Base-by-base conservation (phyloP, 257 asterid species). In the Forsythia suspensa region DNA sequence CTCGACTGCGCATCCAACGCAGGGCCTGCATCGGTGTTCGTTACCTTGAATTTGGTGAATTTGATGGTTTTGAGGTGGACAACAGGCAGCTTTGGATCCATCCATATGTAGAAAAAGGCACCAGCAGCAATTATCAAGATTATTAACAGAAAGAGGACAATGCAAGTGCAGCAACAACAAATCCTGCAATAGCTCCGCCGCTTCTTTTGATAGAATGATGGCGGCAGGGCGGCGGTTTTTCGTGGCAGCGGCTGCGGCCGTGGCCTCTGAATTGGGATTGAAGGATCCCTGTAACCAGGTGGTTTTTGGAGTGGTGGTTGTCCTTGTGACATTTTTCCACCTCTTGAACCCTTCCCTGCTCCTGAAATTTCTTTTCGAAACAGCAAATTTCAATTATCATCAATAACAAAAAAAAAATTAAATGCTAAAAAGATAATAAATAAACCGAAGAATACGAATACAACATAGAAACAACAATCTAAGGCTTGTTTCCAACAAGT, bases 281-380 rank as follows among this genome's bases (percentile, higher is more conserved):
- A 42, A 18, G 90, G 87, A 76, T 90, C 93, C 75, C 84, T 74
- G 71, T 78, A 90, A 8, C 92, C 93, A 29, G 95, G 91, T 8
- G 95, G 93, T 74, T 81, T 85, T 46, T 61, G 86, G 13, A 90
- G 87, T 57, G 92, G 86, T 73, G 80, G 43, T 36, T 70, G 79
- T 21, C 55, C 75, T 38, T 73, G 76, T 16, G 82, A 80, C 90
- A 87, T 87, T 66, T 72, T 71, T 55, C 43, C 5, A 61, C 0
- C 10, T 44, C 52, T 36, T 55, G 36, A 59, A 59, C 36, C 8
- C 43, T 8, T 36, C 72, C 72, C 71, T 12, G 59, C 12, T 52
- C 71, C 75, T 76, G 42, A n/a, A 61, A 76, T 21, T 63, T 24
- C 6, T 21, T 63, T 63, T 10, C 63, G 9, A 70, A 37, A 38